Evolutionary conservation across 2,329 filamentous ascomycete species (phyloP).

Genomic region (Pseudohalonectria lignicola): DNA sequence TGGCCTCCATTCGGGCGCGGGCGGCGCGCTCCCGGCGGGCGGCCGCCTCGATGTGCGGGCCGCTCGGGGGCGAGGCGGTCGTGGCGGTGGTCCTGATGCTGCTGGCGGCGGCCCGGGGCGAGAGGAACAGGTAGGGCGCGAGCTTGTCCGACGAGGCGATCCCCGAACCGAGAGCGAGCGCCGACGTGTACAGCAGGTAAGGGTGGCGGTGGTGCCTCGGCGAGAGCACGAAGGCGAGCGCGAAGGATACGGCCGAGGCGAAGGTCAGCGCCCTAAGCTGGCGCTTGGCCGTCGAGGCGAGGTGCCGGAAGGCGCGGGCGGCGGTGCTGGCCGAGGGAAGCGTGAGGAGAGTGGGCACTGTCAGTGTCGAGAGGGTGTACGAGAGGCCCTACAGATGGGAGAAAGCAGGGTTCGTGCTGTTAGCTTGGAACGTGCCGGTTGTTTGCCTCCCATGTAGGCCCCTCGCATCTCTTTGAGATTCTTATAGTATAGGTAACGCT

Average conservation of each 20-base stretch:
- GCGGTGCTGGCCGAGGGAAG: conserved; percentile 68
- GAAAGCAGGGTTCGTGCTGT: neutral
- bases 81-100: conserved; percentile 7
- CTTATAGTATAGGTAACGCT: too few relatives aligned
- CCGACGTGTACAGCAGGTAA: conserved; percentile 77
- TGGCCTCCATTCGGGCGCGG: conserved; percentile 50
- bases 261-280: conserved; percentile 58
- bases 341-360: conserved; percentile 68
- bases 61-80: conserved; percentile 9
- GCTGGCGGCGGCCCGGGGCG: conserved; percentile 8
- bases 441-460: too few relatives aligned
- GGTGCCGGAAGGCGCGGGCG: conserved; percentile 57
- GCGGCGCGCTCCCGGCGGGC: conserved; percentile 12
- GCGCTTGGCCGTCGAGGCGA: conserved; percentile 50
- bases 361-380: conserved; percentile 68
- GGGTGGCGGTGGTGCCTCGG: conserved; percentile 69
- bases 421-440: too few relatives aligned
- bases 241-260: conserved; percentile 59
- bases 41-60: conserved; percentile 3
- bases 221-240: conserved; percentile 69
- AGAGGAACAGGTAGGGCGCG: conserved; percentile 28
- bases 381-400: conserved; percentile 72
- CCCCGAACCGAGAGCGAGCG: conserved; percentile 54
- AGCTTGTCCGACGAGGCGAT: conserved; percentile 37
- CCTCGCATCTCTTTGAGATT: too few relatives aligned